These are phyloP conservation scores for Torulaspora pretoriensis DNA, from an alignment of 1,139 yeast species.

Conservation along the genomic window DNA sequence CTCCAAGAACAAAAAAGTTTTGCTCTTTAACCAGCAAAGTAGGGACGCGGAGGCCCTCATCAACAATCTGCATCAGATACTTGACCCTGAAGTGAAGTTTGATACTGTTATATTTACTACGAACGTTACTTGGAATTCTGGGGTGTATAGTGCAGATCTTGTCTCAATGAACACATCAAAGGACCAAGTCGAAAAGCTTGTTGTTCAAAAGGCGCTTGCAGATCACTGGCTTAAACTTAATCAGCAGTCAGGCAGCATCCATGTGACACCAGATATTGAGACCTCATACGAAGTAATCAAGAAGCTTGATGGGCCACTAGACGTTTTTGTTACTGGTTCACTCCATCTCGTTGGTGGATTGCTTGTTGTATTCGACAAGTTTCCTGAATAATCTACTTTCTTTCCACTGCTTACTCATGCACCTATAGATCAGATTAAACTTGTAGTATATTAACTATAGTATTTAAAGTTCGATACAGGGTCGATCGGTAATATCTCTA, in stretches of 20 bases:
- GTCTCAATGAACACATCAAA: slow-evolving; percentile 79
- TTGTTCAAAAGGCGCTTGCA: slow-evolving; percentile 75
- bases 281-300: slow-evolving; percentile 56
- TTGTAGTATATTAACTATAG: neutral
- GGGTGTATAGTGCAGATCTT: slow-evolving; percentile 74
- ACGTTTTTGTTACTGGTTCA: slow-evolving; percentile 92
- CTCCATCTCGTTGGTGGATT: slow-evolving; percentile 92
- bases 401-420: neutral
- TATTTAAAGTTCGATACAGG: slow-evolving; percentile 36
- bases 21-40: slow-evolving; percentile 90
- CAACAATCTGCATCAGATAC: slow-evolving; percentile 46
- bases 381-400: slow-evolving; percentile 1
- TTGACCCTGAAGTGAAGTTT: slow-evolving; percentile 44
- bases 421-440: neutral
- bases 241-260: slow-evolving; percentile 40
- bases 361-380: slow-evolving; percentile 68
- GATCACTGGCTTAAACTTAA: slow-evolving; percentile 63
- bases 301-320: slow-evolving; percentile 40
- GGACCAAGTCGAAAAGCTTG: slow-evolving; percentile 69
- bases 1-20: slow-evolving; percentile 37
- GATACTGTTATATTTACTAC: slow-evolving; percentile 83
- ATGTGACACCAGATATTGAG: slow-evolving; percentile 72
- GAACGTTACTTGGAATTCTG: slow-evolving; percentile 85
- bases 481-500: slow-evolving; percentile 61
- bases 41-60: slow-evolving; percentile 75